Evolutionary conservation across 2,329 filamentous ascomycete genomes (phyloP).

Genomic region (Botrytis pseudocinerea): DNA sequence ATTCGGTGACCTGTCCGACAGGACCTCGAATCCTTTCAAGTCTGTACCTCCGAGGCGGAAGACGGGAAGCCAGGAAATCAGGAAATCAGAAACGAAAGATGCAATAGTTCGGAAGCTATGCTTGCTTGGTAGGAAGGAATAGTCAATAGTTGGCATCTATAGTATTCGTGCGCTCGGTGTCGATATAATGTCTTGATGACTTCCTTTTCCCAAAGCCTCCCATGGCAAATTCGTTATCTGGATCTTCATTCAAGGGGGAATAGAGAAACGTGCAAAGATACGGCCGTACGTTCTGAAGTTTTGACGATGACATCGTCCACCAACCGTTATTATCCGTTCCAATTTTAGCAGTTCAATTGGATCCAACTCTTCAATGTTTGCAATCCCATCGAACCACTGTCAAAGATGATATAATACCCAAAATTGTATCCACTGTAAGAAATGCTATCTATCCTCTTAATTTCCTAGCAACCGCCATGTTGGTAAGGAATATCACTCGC

Average conservation of each 20-base stretch:
- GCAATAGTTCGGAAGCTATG: neutral
- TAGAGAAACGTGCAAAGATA: neutral
- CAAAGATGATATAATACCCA: neutral
- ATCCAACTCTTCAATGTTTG: neutral
- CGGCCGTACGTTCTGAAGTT: neutral
- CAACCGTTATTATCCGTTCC: neutral
- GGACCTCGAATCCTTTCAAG: conserved; percentile 4
- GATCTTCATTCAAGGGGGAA: neutral
- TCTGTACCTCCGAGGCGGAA: neutral
- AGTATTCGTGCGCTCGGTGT: neutral
- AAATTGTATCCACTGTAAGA: conserved; percentile 3
- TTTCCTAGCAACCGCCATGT: neutral
- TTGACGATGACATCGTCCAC: neutral
- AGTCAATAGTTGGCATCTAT: neutral
- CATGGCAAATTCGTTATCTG: neutral
- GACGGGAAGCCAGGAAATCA: neutral
- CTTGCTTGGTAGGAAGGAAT: neutral
- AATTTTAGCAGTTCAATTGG: neutral
- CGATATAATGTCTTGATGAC: too few relatives aligned
- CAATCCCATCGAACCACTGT: neutral
- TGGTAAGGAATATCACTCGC: conserved; percentile 13
- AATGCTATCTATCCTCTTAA: neutral
- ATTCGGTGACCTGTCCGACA: neutral
- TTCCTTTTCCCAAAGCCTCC: neutral
- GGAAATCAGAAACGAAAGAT: neutral